Conservation (phyloP, 306 rosid genomes). For the Dalbergia oliveri region DNA sequence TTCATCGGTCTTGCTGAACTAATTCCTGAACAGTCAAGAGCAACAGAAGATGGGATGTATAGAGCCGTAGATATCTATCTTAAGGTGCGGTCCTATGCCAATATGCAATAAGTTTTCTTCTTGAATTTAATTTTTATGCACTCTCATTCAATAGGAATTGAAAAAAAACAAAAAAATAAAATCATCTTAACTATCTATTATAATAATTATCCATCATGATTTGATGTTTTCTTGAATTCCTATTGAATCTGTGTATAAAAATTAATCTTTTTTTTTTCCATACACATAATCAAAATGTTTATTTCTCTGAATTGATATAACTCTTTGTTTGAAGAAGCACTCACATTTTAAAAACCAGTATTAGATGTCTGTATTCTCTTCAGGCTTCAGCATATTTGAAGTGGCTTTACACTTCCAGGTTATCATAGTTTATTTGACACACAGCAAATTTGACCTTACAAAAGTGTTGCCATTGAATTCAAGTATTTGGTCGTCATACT, state of each 20-base stretch:
- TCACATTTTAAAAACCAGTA: neutral
- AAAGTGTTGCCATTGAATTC: neutral
- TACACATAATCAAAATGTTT: too few species aligned
- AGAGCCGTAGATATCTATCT: conserved; percentile 92
- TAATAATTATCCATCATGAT: too few species aligned
- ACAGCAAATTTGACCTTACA: neutral
- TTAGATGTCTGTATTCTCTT: neutral
- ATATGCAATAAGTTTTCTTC: too few species aligned
- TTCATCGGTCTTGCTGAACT: conserved; percentile 75
- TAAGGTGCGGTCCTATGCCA: conserved; percentile 61
- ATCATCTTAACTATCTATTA: too few species aligned
- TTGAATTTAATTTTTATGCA: too few species aligned
- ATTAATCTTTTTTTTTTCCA: too few species aligned
- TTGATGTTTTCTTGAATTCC: too few species aligned
- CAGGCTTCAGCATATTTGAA: neutral
- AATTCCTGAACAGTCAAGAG: conserved; percentile 81
- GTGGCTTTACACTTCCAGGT: conserved; percentile 2
- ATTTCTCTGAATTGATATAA: neutral
- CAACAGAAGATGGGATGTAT: conserved; percentile 85
- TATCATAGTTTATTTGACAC: neutral
- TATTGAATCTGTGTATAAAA: too few species aligned
- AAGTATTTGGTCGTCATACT: conserved; percentile 3
- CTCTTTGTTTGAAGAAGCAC: neutral
- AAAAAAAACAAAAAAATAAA: too few species aligned
- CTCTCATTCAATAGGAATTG: too few species aligned